phyloP scores from a whole-genome alignment of 2,329 filamentous ascomycete species.

The Chrysosporium keratinophilum region DNA sequence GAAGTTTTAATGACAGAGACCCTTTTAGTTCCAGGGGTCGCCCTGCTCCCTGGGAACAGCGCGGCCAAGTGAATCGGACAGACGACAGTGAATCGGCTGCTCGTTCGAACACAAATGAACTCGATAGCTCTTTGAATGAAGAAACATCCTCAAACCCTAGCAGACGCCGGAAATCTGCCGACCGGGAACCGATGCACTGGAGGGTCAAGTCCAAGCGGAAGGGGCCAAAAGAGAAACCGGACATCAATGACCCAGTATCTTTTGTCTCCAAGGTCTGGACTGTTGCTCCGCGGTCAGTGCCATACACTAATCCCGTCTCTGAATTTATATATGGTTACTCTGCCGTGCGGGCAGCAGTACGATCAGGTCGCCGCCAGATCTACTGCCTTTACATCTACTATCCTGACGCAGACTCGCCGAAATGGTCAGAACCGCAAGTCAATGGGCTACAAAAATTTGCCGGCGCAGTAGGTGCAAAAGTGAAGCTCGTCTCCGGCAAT shows the following conservation, averaged over 20 bases:
- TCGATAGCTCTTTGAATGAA: too few relatives aligned
- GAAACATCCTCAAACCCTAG: too few relatives aligned
- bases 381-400: conserved; percentile 75
- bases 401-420: conserved; percentile 40
- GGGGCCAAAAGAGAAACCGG: not conserved
- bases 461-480: conserved; percentile 39
- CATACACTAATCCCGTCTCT: conserved; percentile 74
- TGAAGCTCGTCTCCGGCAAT: conserved; percentile 50
- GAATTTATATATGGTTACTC: conserved; percentile 84
- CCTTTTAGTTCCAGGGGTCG: too few relatives aligned
- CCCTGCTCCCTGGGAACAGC: too few relatives aligned
- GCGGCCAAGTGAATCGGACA: too few relatives aligned
- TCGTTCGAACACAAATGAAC: too few relatives aligned
- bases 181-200: not conserved
- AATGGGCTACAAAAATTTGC: conserved; percentile 32
- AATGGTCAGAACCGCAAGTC: conserved; percentile 5
- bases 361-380: conserved; percentile 56
- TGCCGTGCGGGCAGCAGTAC: conserved; percentile 69
- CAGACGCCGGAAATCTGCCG: too few relatives aligned
- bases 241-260: not conserved
- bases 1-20: too few relatives aligned
- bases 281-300: conserved; percentile 40
- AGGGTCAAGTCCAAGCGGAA: not conserved
- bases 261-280: conserved; percentile 4
- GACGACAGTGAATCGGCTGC: too few relatives aligned